Evolutionary conservation across 768 basidiomycete genomes (phyloP), one percentile per base, ranked within the genome.

Genomic region (Rhizopogon roseolus): DNA sequence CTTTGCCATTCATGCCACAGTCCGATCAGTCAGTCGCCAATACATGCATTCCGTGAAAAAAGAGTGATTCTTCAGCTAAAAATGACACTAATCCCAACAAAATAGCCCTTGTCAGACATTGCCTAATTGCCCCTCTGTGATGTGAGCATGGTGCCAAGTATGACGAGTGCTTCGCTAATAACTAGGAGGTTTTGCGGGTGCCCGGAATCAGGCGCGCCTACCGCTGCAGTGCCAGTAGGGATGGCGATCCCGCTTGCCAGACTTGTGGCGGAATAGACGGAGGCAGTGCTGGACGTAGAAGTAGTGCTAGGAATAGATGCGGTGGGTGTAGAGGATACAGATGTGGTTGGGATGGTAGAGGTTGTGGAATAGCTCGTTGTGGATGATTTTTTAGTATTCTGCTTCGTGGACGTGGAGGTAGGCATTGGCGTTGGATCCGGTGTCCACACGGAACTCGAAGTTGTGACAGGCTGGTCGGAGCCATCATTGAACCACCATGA

Each of bases 401-500:
- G 29, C 6, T 7, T 32, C 10, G 29, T 32, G 29, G 29, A 10
- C 34, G 16, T n/a, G n/a, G 38, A n/a, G 1, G 38, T 39, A 3
- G 38, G 38, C 16, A 4, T 16, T 4, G 46, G 19, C 9, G 29
- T 32, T 32, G 29, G 29, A 2, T 32, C 29, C 9, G 29, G 29
- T 8, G 29, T 36, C 46, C 46, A 36, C 16, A 2, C 13, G 8
- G 8, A 9, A 16, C 34, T 36, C 8, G 19, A 3, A 14, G 19
- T 19, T 34, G 45, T 13, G 9, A 34, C 9, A 25, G 34, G 32
- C 8, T 53, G 66, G 43, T 58, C 66, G 29, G 63, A 65, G 29
- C 66, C 76, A 49, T 74, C 74, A 52, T 68, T 66, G 70, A 77
- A 85, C 52, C 60, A 72, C 89, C 89, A 91, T 5, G 66, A 59